Evolutionary conservation across 2,329 filamentous ascomycete genomes (phyloP).

Genomic region (Hymenoscyphus fraxineus): DNA sequence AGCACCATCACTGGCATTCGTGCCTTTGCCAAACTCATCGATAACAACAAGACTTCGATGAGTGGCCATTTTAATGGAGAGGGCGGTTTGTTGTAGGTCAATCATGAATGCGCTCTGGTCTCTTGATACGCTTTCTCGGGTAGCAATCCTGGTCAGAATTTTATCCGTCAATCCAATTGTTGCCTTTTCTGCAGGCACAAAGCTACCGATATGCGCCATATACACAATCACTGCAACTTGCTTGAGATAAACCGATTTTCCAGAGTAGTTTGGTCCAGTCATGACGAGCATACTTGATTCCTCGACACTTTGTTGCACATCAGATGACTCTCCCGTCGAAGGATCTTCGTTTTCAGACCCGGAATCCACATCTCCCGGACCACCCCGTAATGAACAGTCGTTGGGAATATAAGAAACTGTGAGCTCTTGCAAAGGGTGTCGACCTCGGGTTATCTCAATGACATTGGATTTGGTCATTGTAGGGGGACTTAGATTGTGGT

Average conservation of each 20-base stretch:
- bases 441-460: constrained; percentile 71
- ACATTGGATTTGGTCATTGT: constrained; percentile 66
- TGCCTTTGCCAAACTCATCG: constrained; percentile 81
- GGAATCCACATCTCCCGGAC: constrained; percentile 38
- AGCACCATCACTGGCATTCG: constrained; percentile 53
- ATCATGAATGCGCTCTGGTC: constrained; percentile 65
- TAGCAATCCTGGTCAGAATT: constrained; percentile 81
- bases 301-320: constrained; percentile 23
- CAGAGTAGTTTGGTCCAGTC: constrained; percentile 94
- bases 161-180: constrained; percentile 85
- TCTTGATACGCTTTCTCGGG: constrained; percentile 58
- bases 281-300: constrained; percentile 70
- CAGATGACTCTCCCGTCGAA: constrained; percentile 5
- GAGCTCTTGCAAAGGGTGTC: constrained; percentile 83
- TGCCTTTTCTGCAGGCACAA: constrained; percentile 75
- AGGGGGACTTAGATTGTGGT: constrained; percentile 69
- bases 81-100: constrained; percentile 81
- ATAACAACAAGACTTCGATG: constrained; percentile 77
- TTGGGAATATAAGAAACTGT: constrained; percentile 83
- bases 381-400: constrained; percentile 65
- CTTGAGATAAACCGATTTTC: constrained; percentile 94
- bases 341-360: constrained; percentile 14
- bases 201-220: constrained; percentile 88
- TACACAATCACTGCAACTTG: constrained; percentile 89
- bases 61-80: constrained; percentile 72